Base-by-base conservation (phyloP, 2,329 filamentous ascomycete genomes). In the Karstenula rhodostoma region DNA sequence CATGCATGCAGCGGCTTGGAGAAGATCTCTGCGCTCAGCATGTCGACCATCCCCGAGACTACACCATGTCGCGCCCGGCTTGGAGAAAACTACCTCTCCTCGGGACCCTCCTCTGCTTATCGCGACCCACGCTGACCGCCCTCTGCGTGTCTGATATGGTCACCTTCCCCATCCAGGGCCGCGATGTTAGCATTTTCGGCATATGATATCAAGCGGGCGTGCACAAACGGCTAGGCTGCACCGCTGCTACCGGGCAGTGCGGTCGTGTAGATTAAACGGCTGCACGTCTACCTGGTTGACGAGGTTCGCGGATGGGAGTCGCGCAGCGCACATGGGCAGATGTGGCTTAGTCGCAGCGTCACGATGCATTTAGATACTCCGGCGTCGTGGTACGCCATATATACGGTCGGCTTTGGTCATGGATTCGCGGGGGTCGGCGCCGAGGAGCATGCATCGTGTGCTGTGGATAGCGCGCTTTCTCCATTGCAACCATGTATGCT, bases 161-260 rank as follows among this genome's bases (percentile, higher is more conserved):
- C 54, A 64, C 62, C 59, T 64, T 64, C 59, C 62, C 43, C 32
- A 60, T 46, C 12, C 10, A 57, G 53, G 19, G 8, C 15, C 33
- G 12, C 29, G 44, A 54, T 33, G 48, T 54, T 54, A 54, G 17
- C 42, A 33, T 23, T 29, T 29, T 40, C 29, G n/a, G 51, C 51
- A 23, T 25, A 50, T 29, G 27, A 63, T 46, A 60, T 60, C 56
- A 54, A 23, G 47, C 35, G 17, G 25, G 37, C 10, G 29, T 19
- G 13, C 12, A 5, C 6, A 49, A 19, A 25, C 13, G 33, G n/a
- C 44, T 57, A 57, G 52, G 17, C 19, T 40, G 17, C 33, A 51
- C 29, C 27, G 43, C 40, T 35, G 43, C n/a, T 29, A 32, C 53
- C 43, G 29, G 42, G 29, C 29, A 35, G 32, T 22, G 35, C 40